Conservation (phyloP, 202 grass and related monocot genomes). For the Sporobolus alterniflorus region DNA sequence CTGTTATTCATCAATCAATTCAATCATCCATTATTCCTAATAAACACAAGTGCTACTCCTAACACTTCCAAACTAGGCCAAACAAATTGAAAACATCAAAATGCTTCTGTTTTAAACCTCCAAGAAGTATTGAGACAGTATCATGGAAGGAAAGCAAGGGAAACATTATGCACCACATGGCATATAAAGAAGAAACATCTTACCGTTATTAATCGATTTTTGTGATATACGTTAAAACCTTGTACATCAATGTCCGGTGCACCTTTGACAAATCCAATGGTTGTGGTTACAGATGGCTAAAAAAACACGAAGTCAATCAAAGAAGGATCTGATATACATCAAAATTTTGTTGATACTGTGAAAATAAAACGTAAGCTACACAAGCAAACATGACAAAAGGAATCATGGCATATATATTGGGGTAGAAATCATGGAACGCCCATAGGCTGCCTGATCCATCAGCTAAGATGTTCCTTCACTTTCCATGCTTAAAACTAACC, state of each 20-base stretch:
- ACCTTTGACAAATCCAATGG: conserved; percentile 93
- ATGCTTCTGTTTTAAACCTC: conserved; percentile 5
- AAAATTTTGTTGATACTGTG: not conserved
- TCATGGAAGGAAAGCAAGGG: conserved; percentile 19
- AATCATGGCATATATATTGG: not conserved
- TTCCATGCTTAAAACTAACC: conserved; percentile 9
- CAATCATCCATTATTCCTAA: too few species aligned
- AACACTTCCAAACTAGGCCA: not conserved
- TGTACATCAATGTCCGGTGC: conserved; percentile 92
- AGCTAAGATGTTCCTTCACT: conserved; percentile 20
- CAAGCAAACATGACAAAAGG: conserved; percentile 9
- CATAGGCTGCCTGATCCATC: conserved; percentile 4
- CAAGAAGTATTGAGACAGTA: not conserved
- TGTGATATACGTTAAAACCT: conserved; percentile 98
- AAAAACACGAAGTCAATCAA: conserved; percentile 29
- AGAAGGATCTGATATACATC: conserved; percentile 10
- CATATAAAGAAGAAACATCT: conserved; percentile 42
- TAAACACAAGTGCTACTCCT: not conserved
- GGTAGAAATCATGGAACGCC: conserved; percentile 1
- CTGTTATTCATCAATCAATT: too few species aligned
- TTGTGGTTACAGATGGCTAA: conserved; percentile 75
- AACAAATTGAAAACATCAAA: not conserved
- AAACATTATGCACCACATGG: conserved; percentile 17
- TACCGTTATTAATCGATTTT: conserved; percentile 94
- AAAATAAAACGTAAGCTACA: conserved; percentile 18